Evolutionary conservation across 23 red algal genomes (phyloP).

Genomic region (Pyropia yezoensis): DNA sequence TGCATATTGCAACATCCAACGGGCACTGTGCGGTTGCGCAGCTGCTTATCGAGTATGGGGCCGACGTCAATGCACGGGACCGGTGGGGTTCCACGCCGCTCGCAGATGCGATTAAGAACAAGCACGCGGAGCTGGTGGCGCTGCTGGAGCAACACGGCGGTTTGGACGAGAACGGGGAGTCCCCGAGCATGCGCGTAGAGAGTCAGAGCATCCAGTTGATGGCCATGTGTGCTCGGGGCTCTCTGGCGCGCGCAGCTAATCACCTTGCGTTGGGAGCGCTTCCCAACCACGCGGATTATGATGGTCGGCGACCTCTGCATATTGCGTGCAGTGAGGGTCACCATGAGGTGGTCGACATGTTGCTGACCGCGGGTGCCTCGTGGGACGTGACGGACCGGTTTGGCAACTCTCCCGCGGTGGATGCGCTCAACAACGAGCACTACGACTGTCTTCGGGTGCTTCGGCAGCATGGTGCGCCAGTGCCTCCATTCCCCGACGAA

Average conservation of each 20-base stretch:
- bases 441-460: conserved; percentile 37
- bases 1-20: conserved; percentile 85
- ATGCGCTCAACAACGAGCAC: conserved; percentile 75
- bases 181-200: conserved; percentile 8
- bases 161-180: conserved; percentile 8
- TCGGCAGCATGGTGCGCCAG: conserved; percentile 49
- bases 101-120: conserved; percentile 66
- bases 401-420: conserved; percentile 79
- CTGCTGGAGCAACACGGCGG: conserved; percentile 23
- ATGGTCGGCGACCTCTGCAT: conserved; percentile 80
- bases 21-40: conserved; percentile 58
- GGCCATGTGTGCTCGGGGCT: conserved; percentile 51
- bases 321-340: conserved; percentile 88
- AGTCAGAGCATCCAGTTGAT: conserved; percentile 50
- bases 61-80: conserved; percentile 55
- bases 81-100: conserved; percentile 91
- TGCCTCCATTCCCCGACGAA: conserved; percentile 7
- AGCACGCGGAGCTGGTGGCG: conserved; percentile 26
- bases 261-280: conserved; percentile 54
- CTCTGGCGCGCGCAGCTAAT: conserved; percentile 38
- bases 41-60: conserved; percentile 69
- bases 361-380: conserved; percentile 76
- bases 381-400: conserved; percentile 47
- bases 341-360: conserved; percentile 58
- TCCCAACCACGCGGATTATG: conserved; percentile 71